Evolutionary conservation across 345 rosid genomes (phyloP), one percentile per base, ranked within the genome.

Genomic region (Sisymbrium altissimum): DNA sequence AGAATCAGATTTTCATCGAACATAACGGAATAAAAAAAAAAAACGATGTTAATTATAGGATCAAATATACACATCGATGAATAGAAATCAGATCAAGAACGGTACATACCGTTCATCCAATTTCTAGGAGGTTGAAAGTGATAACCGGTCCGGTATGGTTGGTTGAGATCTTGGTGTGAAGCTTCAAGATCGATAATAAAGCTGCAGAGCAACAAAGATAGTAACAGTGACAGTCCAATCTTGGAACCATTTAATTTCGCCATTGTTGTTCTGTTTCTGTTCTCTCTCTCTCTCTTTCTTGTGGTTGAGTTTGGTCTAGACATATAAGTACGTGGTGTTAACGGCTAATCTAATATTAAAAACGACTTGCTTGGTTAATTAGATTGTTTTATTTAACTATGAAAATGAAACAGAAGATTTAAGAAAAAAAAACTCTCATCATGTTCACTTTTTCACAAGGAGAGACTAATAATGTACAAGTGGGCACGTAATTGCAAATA

Each of bases 91-190:
- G 32, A 41, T 41, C 66, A 56, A 55, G 25, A 44, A 19, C 7
- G 15, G 30, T 18, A 53, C 46, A n/a, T 79, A 86, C 96, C 96
- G 72, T 86, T 90, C 78, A 88, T 88, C 93, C 96, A 90, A 61
- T 90, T 88, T 72, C 78, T 81, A 17, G 83, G 86, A 52, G 93
- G 89, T 56, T 88, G 93, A 36, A 90, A 90, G 68, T 90, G 93
- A 54, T 63, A 90, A 49, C 79, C 89, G 67, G 93, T 85, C 74
- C 91, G 83, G 64, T 88, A 86, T 35, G 91, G 86, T 70, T 88
- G 93, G 29, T 50, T 68, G 33, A 48, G 17, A 61, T 61, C 58
- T 33, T 75, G 68, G 18, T 32, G 45, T 43, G 64, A 61, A 35
- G 74, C 79, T 43, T 61, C 74, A 68, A 68, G 69, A 44, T 61